These are phyloP conservation scores for Cutaneotrichosporon cavernicola DNA, from an alignment of 1,284 basidiomycete species.

Conservation along the genomic window DNA sequence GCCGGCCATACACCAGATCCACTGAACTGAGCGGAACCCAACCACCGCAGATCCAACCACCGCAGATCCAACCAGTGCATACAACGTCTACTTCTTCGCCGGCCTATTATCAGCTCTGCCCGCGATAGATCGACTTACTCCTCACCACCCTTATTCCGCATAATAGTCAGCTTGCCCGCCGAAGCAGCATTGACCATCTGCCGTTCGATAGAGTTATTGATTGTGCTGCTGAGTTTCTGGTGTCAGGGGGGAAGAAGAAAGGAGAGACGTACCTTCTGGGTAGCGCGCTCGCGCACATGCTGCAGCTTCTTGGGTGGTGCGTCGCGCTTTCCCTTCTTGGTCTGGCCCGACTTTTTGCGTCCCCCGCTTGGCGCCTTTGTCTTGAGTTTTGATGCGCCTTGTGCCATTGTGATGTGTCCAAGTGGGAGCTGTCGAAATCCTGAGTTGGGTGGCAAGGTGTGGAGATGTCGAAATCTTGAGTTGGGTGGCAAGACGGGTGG, in stretches of 20 bases:
- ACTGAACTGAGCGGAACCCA: not conserved
- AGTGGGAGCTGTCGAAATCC: not conserved
- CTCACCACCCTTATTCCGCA: constrained; percentile 57
- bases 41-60: too few species aligned
- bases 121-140: constrained; percentile 5
- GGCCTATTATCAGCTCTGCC: not conserved
- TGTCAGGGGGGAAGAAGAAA: too few species aligned
- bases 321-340: constrained; percentile 44
- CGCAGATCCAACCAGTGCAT: not conserved
- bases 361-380: constrained; percentile 38
- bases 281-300: constrained; percentile 36
- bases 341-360: constrained; percentile 44
- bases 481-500: constrained; percentile 21
- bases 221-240: constrained; percentile 78
- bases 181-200: constrained; percentile 87
- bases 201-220: constrained; percentile 81
- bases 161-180: constrained; percentile 74
- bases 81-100: not conserved
- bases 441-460: not conserved
- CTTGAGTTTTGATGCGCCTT: constrained; percentile 45
- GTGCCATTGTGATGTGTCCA: constrained; percentile 38
- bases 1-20: too few species aligned
- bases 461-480: constrained; percentile 2
- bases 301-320: constrained; percentile 44
- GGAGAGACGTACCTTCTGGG: constrained; percentile 38